Evolutionary conservation across 2,329 filamentous ascomycete genomes (phyloP).

Genomic region (Metarhizium robertsii): DNA sequence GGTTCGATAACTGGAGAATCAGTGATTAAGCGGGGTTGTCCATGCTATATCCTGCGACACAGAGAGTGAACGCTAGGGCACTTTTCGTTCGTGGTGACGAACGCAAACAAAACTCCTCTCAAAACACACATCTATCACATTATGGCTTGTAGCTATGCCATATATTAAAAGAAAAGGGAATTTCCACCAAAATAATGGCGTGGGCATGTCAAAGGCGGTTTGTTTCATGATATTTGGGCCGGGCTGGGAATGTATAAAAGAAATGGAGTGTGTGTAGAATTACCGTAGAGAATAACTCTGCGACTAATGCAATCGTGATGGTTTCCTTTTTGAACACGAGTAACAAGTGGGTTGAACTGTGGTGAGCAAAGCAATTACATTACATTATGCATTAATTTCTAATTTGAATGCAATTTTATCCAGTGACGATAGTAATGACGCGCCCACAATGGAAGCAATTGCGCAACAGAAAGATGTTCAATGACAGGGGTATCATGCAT

Average conservation of each 20-base stretch:
- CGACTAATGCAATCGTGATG: slow-evolving; percentile 20
- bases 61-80: neutral
- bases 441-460: neutral
- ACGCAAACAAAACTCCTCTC: neutral
- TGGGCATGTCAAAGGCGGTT: slow-evolving; percentile 7
- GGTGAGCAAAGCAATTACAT: slow-evolving; percentile 12
- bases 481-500: slow-evolving; percentile 5
- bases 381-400: slow-evolving; percentile 19
- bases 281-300: slow-evolving; percentile 13
- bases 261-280: slow-evolving; percentile 6
- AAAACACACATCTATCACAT: neutral
- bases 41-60: neutral
- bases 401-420: neutral
- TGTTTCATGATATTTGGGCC: slow-evolving; percentile 10
- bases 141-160: slow-evolving; percentile 2
- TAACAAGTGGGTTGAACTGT: slow-evolving; percentile 6
- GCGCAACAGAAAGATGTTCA: neutral
- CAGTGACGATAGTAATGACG: neutral
- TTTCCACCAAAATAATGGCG: slow-evolving; percentile 6
- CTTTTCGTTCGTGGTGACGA: slow-evolving; percentile 1
- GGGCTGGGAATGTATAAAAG: slow-evolving; percentile 14
- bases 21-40: slow-evolving; percentile 40
- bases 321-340: slow-evolving; percentile 11
- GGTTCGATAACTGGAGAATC: slow-evolving; percentile 83
- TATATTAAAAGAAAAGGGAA: slow-evolving; percentile 2